Percentiles rank a stretch among this genome's conserved stretches.
Evolutionary conservation across 352 stramenopile genomes (phyloP).

Genomic region (Elongisporangium undulatum): DNA sequence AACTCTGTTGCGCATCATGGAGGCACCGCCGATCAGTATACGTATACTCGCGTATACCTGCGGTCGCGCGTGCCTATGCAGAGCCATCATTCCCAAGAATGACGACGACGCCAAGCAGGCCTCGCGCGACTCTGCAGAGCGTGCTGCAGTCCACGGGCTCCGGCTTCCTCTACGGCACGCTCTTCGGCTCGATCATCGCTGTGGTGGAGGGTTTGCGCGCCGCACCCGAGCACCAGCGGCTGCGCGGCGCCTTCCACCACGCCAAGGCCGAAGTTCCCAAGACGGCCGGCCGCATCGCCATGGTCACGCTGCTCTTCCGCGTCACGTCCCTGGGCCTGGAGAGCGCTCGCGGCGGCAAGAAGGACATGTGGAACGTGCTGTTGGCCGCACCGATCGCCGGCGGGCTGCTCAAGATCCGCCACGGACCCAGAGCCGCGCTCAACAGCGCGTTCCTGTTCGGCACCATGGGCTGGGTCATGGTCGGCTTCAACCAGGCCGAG

Average conservation of each 20-base stretch:
- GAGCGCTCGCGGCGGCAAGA: conserved; percentile 10
- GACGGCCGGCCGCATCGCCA: conserved; percentile 32
- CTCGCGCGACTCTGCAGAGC: neutral
- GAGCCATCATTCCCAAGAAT: neutral
- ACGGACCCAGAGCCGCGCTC: conserved; percentile 21
- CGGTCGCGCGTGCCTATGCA: neutral
- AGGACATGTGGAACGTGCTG: conserved; percentile 36
- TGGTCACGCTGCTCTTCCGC: conserved; percentile 34
- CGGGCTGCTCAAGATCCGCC: conserved; percentile 18
- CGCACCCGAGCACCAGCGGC: conserved; percentile 21
- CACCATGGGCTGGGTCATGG: conserved; percentile 28
- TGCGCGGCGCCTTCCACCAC: conserved; percentile 27
- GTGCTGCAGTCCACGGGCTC: conserved; percentile 22
- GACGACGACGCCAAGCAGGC: neutral
- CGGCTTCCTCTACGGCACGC: conserved; percentile 35
- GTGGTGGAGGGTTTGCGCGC: conserved; percentile 23
- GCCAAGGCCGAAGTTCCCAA: conserved; percentile 24
- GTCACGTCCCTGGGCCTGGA: conserved; percentile 18
- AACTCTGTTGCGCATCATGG: neutral
- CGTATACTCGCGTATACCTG: neutral
- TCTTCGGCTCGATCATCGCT: conserved; percentile 31
- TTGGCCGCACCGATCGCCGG: conserved; percentile 24
- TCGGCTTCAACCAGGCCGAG: conserved; percentile 27
- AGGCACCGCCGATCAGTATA: neutral
- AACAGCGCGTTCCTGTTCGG: conserved; percentile 28